A percentile compares a stretch with the other conserved stretches of the same genome.
phyloP scores from a whole-genome alignment of 768 basidiomycete species.

The Kwoniella dendrophila region DNA sequence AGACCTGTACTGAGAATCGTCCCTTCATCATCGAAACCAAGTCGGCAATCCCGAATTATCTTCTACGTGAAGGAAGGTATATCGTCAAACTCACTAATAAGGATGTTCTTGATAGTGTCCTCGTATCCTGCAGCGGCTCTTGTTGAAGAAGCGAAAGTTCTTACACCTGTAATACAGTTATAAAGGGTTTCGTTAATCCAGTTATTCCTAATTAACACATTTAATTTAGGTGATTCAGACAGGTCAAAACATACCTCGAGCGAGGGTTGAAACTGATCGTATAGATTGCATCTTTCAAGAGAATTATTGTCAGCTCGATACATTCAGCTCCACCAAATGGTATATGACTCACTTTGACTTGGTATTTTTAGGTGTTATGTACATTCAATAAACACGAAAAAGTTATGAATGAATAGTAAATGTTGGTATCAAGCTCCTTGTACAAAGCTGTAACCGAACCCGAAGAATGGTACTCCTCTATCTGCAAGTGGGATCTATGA shows the following conservation, averaged over 20 bases:
- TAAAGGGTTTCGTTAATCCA: neutral
- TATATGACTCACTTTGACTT: constrained; percentile 12
- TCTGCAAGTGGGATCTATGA: too few relatives aligned
- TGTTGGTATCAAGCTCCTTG: neutral
- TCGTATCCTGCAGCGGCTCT: constrained; percentile 75
- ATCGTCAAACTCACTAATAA: constrained; percentile 61
- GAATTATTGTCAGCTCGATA: neutral
- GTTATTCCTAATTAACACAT: neutral
- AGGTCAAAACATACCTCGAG: constrained; percentile 21
- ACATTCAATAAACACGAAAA: too few relatives aligned
- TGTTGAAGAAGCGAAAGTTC: constrained; percentile 75
- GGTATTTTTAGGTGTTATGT: constrained; percentile 5
- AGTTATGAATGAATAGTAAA: neutral
- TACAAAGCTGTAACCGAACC: constrained; percentile 1
- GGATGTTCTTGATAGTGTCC: constrained; percentile 85
- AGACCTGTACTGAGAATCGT: neutral
- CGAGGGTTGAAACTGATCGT: constrained; percentile 40
- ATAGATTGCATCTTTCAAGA: constrained; percentile 32
- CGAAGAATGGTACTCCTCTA: neutral
- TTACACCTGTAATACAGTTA: constrained; percentile 39
- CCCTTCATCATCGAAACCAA: neutral
- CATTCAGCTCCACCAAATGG: neutral
- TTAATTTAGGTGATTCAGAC: neutral
- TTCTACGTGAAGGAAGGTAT: neutral
- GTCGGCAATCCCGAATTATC: constrained; percentile 3